Evolutionary conservation across 495 filamentous ascomycete genomes (phyloP), one percentile per base, ranked within the genome.

Genomic region (Pyrenopolyporus hunteri): DNA sequence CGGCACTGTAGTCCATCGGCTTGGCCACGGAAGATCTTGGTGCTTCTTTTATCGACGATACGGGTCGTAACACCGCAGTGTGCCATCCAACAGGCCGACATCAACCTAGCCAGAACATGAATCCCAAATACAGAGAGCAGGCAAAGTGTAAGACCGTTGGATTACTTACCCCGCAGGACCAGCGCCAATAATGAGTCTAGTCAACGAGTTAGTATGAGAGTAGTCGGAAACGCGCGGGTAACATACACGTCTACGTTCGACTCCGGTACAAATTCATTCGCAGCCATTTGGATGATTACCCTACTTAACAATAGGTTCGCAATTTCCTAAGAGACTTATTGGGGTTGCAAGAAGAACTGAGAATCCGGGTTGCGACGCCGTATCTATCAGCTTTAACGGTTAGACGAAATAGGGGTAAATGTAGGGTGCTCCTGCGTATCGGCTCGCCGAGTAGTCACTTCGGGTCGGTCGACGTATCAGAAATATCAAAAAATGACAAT

Each of bases 61-160:
- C 84, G 76, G 4, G 83, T 70, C 16, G 79, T 73, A 45, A 89
- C 74, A 5, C 84, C 84, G 54, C 73, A 84, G 31, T 79, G 78
- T 3, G 85, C 78, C 74, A 88, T 81, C 83, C 85, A 89, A 37
- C 78, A 75, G 1, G 86, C 84, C 3, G 81, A 76, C 84, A 86
- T 87, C 16, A 88, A 72, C 51, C 79, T 67, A 47, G 2, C 33
- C 42, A 3, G 2, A 57, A 3, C 10, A 17, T 65, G 9, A 59
- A 52, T 13, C 4, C 6, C 29, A 28, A 28, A 29, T 16, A 9
- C 17, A 20, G 36, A 17, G 14, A 17, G 39, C 40, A 16, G 9
- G 0, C 8, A 23, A 10, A 10, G 19, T 14, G 37, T 46, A 20
- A 5, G 17, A 26, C 20, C 17, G 7, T 40, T 43, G 46, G 20